Base-by-base conservation (phyloP, 805 yeast genomes). In the Saturnispora sekii region DNA sequence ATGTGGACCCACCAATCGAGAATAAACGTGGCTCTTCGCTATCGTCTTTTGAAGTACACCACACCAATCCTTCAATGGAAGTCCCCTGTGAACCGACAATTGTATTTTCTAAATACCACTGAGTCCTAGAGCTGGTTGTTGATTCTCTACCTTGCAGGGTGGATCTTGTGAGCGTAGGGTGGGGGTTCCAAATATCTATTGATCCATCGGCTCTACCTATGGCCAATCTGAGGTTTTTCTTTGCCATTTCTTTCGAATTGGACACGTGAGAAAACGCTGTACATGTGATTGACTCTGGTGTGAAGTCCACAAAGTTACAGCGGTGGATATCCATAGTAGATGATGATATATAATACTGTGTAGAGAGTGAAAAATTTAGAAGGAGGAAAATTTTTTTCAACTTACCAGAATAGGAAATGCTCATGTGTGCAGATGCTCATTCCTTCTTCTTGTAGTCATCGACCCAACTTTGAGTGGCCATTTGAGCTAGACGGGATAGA, bases 191-290 rank as follows among this genome's bases (percentile, higher is more conserved):
- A 31, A 93, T 79, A 63, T 93, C 98, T 48, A 93, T 84, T 57
- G 89, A 89, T 34, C 99, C 99, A 59, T 93, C 89, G 38, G 86
- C 76, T 61, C 97, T 74, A 29, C 96, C 97, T 5, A 90, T 84
- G 1, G 97, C 97, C 33, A 93, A 65, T 48, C 96, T 71, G 45
- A 87, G 67, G 48, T 76, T 80, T 18, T 61, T 63, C 26, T 77
- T 79, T 1, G 78, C 68, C 28, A 67, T 53, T 38, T 69, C 68
- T 16, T 65, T 60, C 26, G 6, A 5, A 3, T 68, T 64, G 0
- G 85, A 74, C 5, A 63, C 59, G 58, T 78, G 84, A 31, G 90
- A 83, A 60, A 88, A 90, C 3, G 85, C 81, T 42, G 84, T 64
- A 1, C 94, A 74, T 0, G 97, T 86, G 45, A 90, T 81, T 17